phyloP scores from a whole-genome alignment of 768 basidiomycete genomes.

The Mycena vitilis region DNA sequence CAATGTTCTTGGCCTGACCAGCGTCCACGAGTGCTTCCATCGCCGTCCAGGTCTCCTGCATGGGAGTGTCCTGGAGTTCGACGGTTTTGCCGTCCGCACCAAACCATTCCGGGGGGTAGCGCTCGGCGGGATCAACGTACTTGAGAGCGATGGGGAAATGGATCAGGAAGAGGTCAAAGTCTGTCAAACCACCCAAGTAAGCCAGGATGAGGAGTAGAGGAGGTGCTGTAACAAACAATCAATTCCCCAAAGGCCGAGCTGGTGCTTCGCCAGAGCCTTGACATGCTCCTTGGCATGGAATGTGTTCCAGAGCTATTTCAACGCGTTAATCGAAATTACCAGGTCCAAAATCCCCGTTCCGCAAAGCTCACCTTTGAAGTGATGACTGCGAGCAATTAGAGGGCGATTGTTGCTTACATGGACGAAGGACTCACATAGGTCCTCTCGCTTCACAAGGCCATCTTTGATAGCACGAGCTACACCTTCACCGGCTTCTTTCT shows the following conservation, averaged over 20 bases:
- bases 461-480: constrained; percentile 81
- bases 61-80: constrained; percentile 65
- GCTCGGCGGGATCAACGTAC: constrained; percentile 81
- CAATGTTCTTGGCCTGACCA: constrained; percentile 82
- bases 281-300: constrained; percentile 85
- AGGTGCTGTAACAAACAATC: constrained; percentile 45
- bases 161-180: constrained; percentile 84
- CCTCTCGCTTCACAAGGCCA: constrained; percentile 88
- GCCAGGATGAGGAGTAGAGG: neutral
- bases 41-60: constrained; percentile 86
- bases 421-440: constrained; percentile 70
- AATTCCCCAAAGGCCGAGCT: constrained; percentile 85
- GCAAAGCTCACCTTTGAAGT: constrained; percentile 74
- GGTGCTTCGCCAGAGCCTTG: constrained; percentile 64
- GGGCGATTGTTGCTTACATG: neutral
- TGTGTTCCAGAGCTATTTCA: constrained; percentile 85
- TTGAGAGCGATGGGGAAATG: constrained; percentile 89
- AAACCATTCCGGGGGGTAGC: constrained; percentile 88
- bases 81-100: constrained; percentile 70
- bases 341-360: constrained; percentile 1
- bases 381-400: constrained; percentile 63
- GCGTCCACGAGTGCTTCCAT: constrained; percentile 85
- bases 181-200: constrained; percentile 40
- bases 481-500: constrained; percentile 83
- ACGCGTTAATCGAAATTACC: neutral